These are phyloP conservation scores for Umbelopsis ramanniana DNA, from an alignment of 192 early-diverging fungal species.

Conservation along the genomic window DNA sequence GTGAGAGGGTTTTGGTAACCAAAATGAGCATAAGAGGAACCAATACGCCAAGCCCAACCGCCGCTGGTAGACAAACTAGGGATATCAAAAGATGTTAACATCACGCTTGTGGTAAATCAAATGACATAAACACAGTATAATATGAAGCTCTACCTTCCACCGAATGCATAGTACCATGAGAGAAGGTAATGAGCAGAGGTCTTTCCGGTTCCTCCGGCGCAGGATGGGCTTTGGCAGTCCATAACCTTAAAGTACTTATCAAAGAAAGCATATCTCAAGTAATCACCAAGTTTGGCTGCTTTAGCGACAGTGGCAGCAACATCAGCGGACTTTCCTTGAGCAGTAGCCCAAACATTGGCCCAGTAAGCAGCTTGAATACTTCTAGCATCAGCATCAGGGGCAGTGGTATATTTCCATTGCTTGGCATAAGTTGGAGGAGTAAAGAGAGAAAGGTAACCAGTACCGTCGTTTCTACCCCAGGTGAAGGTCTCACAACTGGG, in stretches of 20 bases:
- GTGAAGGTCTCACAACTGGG: neutral
- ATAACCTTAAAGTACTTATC: neutral
- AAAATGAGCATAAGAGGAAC: constrained; percentile 1
- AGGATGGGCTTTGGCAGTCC: neutral
- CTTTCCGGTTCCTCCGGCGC: neutral
- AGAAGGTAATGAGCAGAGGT: neutral
- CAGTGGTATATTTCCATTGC: neutral
- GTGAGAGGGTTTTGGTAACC: constrained; percentile 3
- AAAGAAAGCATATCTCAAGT: neutral
- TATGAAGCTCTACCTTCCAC: neutral
- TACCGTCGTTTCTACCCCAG: neutral
- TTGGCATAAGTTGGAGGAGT: neutral
- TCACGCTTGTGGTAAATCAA: too few species aligned
- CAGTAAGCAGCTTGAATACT: constrained; percentile 5
- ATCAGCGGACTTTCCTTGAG: constrained; percentile 1
- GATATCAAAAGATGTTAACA: too few species aligned
- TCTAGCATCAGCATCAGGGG: neutral
- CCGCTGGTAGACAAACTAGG: neutral
- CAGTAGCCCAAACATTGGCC: neutral
- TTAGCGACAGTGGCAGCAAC: neutral
- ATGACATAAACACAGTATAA: too few species aligned
- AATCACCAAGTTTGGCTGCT: neutral
- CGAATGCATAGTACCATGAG: constrained; percentile 2
- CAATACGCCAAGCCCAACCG: neutral
- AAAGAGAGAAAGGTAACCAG: constrained; percentile 1